Conservation (phyloP, 805 yeast genomes). For the Candida maesae region DNA sequence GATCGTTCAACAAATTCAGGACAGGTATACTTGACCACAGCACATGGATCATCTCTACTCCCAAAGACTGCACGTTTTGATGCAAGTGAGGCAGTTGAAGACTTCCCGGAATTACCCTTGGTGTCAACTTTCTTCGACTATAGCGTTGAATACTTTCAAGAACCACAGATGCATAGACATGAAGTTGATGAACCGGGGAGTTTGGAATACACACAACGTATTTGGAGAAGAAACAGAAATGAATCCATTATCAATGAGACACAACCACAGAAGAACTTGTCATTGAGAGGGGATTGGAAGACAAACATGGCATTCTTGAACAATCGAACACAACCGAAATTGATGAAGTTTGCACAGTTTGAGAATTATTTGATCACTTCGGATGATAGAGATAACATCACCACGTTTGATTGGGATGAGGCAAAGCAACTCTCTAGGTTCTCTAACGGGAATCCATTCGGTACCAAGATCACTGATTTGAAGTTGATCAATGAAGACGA, state of each 20-base stretch:
- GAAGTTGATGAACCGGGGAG: conserved; percentile 94
- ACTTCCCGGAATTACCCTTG: conserved; percentile 41
- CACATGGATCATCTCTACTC: conserved; percentile 39
- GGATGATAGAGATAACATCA: conserved; percentile 79
- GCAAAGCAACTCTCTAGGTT: conserved; percentile 60
- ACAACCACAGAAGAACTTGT: conserved; percentile 81
- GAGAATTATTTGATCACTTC: conserved; percentile 77
- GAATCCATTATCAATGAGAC: conserved; percentile 84
- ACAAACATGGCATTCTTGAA: conserved; percentile 53
- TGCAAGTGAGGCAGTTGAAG: conserved; percentile 20
- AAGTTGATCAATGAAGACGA: conserved; percentile 92
- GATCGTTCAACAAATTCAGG: conserved; percentile 8
- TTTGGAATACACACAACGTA: conserved; percentile 69
- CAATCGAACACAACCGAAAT: conserved; percentile 75
- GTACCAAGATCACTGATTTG: conserved; percentile 83
- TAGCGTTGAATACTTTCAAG: conserved; percentile 88
- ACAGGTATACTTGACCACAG: conserved; percentile 15
- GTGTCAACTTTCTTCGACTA: conserved; percentile 67
- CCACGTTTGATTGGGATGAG: conserved; percentile 85
- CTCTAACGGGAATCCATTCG: conserved; percentile 80
- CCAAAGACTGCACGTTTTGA: conserved; percentile 59
- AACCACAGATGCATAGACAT: conserved; percentile 84
- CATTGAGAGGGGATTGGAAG: conserved; percentile 85
- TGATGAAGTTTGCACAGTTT: conserved; percentile 82
- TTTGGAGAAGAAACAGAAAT: conserved; percentile 90